Base-by-base conservation (phyloP, 306 rosid genomes). In the Vachellia pachyceras region DNA sequence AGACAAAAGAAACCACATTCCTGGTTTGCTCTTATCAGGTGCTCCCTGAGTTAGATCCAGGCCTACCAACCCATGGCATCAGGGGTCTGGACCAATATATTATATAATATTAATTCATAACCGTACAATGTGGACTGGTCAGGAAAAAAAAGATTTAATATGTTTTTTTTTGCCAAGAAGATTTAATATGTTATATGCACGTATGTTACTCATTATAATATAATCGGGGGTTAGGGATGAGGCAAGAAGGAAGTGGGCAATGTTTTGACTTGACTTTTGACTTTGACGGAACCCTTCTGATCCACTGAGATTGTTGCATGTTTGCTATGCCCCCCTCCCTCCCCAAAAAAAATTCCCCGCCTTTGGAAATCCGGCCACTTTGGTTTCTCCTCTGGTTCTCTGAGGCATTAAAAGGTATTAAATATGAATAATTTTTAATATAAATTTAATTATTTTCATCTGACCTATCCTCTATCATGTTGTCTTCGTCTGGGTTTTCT, bases 141-240 rank as follows among this genome's bases (percentile, higher is more conserved):
- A n/a, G n/a, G n/a, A n/a, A n/a, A n/a, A n/a, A n/a, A n/a, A 7
- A 17, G 6, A 10, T n/a, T n/a, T n/a, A n/a, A n/a, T n/a, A n/a
- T n/a, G n/a, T n/a, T n/a, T n/a, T n/a, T n/a, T n/a, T n/a, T n/a
- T n/a, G n/a, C n/a, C n/a, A n/a, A 12, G 15, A 7, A 17, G 6
- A 10, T n/a, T n/a, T n/a, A n/a, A n/a, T n/a, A n/a, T n/a, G n/a
- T n/a, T n/a, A n/a, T n/a, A n/a, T n/a, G n/a, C n/a, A n/a, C n/a
- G 1, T 42, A 14, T 50, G 5, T 50, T 15, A 50, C 1, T 75
- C 40, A 82, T 37, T 73, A 65, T 69, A 80, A 72, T 50, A 72
- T 82, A 3, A 54, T 22, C 72, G 83, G 69, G 1, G 47, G 47
- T 44, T 44, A 49, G 18, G 57, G 57, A 15, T 50, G 60, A 52